Conservation (phyloP, 2,329 filamentous ascomycete species). For the Corniculantispora saksenae region DNA sequence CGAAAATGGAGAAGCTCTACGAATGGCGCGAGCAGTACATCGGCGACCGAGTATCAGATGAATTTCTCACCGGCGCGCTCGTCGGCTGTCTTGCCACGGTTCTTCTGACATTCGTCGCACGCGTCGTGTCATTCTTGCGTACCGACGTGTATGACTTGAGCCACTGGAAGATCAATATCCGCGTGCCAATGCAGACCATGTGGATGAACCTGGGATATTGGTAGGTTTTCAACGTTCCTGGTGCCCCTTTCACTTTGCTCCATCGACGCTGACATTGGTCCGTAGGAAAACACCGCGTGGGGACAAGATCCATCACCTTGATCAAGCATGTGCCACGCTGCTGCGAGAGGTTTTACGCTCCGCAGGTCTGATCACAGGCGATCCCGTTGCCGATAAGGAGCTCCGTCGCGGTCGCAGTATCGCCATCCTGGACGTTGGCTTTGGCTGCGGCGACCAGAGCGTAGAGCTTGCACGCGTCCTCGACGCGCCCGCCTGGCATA, state of each 20-base stretch:
- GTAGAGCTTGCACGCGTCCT: slow-evolving; percentile 42
- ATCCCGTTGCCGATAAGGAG: slow-evolving; percentile 6
- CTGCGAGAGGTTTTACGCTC: slow-evolving; percentile 47
- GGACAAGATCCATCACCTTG: slow-evolving; percentile 37
- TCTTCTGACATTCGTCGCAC: slow-evolving; percentile 38
- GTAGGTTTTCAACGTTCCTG: slow-evolving; percentile 40
- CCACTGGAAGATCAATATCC: slow-evolving; percentile 57
- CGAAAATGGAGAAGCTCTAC: neutral
- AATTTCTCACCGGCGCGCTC: slow-evolving; percentile 6
- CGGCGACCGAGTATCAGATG: slow-evolving; percentile 10
- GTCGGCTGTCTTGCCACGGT: slow-evolving; percentile 10
- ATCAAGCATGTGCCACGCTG: slow-evolving; percentile 50
- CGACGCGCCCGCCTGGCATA: slow-evolving; percentile 23
- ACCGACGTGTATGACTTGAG: slow-evolving; percentile 48
- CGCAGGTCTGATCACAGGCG: slow-evolving; percentile 39
- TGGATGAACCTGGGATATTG: slow-evolving; percentile 67
- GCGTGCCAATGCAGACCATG: slow-evolving; percentile 50
- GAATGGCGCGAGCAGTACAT: slow-evolving; percentile 2
- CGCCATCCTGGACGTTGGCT: slow-evolving; percentile 54
- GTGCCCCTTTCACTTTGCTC: neutral
- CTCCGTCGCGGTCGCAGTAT: slow-evolving; percentile 24
- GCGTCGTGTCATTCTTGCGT: slow-evolving; percentile 27
- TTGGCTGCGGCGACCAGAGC: slow-evolving; percentile 61
- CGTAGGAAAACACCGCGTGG: slow-evolving; percentile 34
- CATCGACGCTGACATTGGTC: neutral